phyloP scores from a whole-genome alignment of 2,329 filamentous ascomycete genomes.

The Pestalotiopsis sp. region DNA sequence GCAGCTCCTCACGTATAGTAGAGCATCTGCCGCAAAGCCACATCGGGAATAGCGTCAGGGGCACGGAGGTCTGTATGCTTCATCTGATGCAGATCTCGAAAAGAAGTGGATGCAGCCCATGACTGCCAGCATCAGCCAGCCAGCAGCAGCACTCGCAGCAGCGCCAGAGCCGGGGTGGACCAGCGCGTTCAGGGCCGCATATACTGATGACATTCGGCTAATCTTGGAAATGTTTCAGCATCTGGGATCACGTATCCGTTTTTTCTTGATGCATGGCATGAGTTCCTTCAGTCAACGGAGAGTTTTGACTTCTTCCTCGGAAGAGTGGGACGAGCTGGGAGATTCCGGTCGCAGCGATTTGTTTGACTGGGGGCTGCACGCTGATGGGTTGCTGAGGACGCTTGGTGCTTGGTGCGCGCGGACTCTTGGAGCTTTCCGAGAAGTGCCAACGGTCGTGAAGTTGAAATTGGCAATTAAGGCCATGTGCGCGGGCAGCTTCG shows the following conservation, averaged over 20 bases:
- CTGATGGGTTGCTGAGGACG: too few relatives aligned
- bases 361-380: too few relatives aligned
- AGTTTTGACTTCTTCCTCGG: background rate
- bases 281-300: background rate
- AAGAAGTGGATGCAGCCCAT: background rate
- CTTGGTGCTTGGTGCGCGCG: background rate
- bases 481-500: background rate
- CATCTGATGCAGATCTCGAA: constrained; percentile 14
- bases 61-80: constrained; percentile 7
- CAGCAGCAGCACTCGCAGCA: background rate
- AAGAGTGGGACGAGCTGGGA: background rate
- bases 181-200: background rate
- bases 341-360: background rate
- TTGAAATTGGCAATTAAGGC: background rate
- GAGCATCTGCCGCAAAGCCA: background rate
- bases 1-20: background rate
- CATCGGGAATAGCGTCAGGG: constrained; percentile 10
- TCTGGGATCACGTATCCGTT: constrained; percentile 12
- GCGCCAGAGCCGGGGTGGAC: background rate
- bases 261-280: constrained; percentile 1
- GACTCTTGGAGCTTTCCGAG: background rate
- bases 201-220: constrained; percentile 17
- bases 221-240: constrained; percentile 23
- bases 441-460: background rate
- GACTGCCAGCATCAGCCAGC: background rate